Evolutionary conservation across 163 green algal species (phyloP).

Genomic region (Prototheca wickerhamii): DNA sequence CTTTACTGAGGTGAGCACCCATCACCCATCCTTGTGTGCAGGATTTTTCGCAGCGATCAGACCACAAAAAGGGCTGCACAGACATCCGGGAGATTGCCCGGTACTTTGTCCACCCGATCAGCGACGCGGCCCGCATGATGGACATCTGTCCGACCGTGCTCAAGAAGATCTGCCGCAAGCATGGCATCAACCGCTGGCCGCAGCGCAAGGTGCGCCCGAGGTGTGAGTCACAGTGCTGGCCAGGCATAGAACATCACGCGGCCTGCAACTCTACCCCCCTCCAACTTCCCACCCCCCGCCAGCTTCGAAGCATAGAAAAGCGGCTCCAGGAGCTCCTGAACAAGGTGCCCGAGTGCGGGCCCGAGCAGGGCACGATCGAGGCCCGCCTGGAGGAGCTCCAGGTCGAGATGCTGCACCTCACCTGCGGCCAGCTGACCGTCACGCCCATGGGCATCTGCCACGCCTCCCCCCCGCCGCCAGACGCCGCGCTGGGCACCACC

Average conservation of each 20-base stretch:
- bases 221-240: no score
- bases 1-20: not conserved
- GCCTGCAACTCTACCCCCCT: not conserved
- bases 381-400: not conserved
- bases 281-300: not conserved
- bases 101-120: conserved; percentile 6
- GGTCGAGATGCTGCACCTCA: not conserved
- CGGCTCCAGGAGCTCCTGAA: not conserved
- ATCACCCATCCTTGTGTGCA: not conserved
- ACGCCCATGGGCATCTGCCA: no score
- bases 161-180: conserved; percentile 6
- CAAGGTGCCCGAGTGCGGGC: not conserved
- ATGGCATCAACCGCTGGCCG: not conserved
- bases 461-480: no score
- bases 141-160: conserved; percentile 9
- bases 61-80: conserved; percentile 1
- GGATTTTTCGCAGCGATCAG: not conserved
- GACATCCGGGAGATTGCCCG: not conserved
- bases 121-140: conserved; percentile 2
- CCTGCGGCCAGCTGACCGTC: not conserved
- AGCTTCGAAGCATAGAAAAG: not conserved
- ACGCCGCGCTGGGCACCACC: no score
- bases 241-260: no score
- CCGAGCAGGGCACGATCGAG: not conserved
- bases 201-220: not conserved